Evolutionary conservation across 768 basidiomycete species (phyloP).

Genomic region (Pleurotus salmoneostramineus): DNA sequence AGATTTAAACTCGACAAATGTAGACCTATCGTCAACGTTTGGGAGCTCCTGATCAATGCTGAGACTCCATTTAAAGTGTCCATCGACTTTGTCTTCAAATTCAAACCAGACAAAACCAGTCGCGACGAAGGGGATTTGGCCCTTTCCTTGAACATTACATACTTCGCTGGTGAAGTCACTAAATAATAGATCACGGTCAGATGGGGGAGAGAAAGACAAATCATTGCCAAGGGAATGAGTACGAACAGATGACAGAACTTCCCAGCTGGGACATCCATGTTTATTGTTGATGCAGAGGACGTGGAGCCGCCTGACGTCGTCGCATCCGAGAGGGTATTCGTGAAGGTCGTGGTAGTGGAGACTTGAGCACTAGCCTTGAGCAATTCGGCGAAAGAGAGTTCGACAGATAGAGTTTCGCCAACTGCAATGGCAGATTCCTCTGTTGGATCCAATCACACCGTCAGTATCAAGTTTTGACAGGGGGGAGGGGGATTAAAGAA

Average conservation of each 20-base stretch:
- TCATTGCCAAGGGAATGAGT: background rate
- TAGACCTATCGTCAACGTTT: constrained; percentile 10
- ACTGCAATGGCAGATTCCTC: background rate
- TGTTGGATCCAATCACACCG: background rate
- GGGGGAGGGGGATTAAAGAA: background rate
- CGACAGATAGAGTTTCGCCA: background rate
- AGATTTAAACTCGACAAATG: constrained; percentile 6
- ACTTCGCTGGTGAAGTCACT: constrained; percentile 8
- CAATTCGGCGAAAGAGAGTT: background rate
- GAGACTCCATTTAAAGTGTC: constrained; percentile 12
- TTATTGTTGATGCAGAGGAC: background rate
- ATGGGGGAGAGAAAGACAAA: background rate
- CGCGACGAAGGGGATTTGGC: constrained; percentile 10
- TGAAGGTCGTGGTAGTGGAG: background rate
- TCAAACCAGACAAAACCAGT: constrained; percentile 15
- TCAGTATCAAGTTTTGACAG: background rate
- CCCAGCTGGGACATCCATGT: background rate
- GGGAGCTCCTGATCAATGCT: constrained; percentile 5
- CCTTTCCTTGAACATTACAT: constrained; percentile 8
- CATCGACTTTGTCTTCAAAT: constrained; percentile 10
- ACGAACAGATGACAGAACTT: constrained; percentile 9
- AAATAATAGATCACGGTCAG: background rate
- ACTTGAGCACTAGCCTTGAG: background rate
- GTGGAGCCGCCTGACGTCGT: background rate
- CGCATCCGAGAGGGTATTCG: background rate